phyloP scores from a whole-genome alignment of 2,329 filamentous ascomycete genomes.

The Clarireedia homoeocarpa region DNA sequence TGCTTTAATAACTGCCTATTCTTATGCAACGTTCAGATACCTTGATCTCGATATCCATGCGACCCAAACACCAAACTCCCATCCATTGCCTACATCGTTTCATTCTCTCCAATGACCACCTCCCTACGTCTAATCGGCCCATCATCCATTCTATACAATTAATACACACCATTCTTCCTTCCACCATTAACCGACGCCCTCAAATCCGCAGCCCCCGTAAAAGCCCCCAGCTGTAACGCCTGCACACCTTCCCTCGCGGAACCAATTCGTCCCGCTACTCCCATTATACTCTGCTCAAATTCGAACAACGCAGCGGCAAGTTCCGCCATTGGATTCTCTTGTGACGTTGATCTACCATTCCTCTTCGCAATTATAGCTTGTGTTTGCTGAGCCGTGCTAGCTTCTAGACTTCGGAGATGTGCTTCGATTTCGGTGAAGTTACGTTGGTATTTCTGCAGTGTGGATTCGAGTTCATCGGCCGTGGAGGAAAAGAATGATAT shows the following conservation, averaged over 20 bases:
- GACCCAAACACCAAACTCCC: not conserved
- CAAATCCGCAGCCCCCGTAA: constrained; percentile 10
- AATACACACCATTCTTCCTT: constrained; percentile 4
- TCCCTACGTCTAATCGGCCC: not conserved
- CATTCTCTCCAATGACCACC: no score
- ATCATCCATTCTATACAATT: not conserved
- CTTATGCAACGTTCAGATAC: no score
- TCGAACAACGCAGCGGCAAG: constrained; percentile 54
- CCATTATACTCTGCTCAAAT: constrained; percentile 57
- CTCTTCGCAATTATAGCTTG: constrained; percentile 41
- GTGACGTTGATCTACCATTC: constrained; percentile 31
- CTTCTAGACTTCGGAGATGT: constrained; percentile 56
- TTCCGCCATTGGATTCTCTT: constrained; percentile 40
- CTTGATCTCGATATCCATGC: no score
- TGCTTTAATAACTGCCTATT: no score
- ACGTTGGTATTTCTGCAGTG: constrained; percentile 48
- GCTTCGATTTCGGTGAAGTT: constrained; percentile 58
- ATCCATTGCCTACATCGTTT: not conserved
- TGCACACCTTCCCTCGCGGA: constrained; percentile 53
- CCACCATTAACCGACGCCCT: not conserved
- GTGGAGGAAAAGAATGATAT: constrained; percentile 57
- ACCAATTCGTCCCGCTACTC: constrained; percentile 54
- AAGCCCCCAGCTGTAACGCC: constrained; percentile 42
- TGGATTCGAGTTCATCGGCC: constrained; percentile 52
- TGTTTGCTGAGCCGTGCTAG: constrained; percentile 50